phyloP scores from a whole-genome alignment of 805 yeast genomes.

The Geotrichum ghanense region DNA sequence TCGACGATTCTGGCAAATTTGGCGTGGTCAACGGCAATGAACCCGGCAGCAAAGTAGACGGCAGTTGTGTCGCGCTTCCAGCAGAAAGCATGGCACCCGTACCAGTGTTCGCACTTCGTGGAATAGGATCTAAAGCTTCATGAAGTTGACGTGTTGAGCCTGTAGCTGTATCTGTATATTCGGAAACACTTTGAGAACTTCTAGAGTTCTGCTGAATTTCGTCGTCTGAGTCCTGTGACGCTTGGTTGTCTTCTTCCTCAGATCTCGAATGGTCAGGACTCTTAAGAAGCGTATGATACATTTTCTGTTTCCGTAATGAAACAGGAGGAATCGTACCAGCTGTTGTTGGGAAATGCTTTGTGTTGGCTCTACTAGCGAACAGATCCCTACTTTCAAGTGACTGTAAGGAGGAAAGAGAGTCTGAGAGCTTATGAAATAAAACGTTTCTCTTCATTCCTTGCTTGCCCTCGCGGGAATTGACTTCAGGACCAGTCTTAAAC shows the following conservation, averaged over 20 bases:
- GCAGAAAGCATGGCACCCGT: neutral
- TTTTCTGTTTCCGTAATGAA: neutral
- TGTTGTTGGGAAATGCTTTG: neutral
- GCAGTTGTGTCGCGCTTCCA: neutral
- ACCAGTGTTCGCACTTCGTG: too few relatives aligned
- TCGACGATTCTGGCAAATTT: neutral
- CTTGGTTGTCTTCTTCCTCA: too few relatives aligned
- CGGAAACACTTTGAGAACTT: neutral
- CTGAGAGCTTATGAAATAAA: neutral
- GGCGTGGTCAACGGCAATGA: neutral
- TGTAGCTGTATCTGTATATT: neutral
- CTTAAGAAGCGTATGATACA: too few relatives aligned
- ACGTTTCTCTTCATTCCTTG: conserved; percentile 1
- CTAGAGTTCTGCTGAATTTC: too few relatives aligned
- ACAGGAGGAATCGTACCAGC: neutral
- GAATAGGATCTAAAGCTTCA: too few relatives aligned
- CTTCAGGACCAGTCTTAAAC: neutral
- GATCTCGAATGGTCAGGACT: too few relatives aligned
- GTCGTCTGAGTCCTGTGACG: too few relatives aligned
- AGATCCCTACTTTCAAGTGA: neutral
- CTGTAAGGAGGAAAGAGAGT: neutral
- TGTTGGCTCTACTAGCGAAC: neutral
- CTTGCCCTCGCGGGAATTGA: neutral
- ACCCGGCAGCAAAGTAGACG: neutral
- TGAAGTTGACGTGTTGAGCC: too few relatives aligned